A percentile compares a stretch with the other conserved stretches of the same genome.
phyloP scores from a whole-genome alignment of 352 stramenopile species.

The Pseudoperonospora humuli region DNA sequence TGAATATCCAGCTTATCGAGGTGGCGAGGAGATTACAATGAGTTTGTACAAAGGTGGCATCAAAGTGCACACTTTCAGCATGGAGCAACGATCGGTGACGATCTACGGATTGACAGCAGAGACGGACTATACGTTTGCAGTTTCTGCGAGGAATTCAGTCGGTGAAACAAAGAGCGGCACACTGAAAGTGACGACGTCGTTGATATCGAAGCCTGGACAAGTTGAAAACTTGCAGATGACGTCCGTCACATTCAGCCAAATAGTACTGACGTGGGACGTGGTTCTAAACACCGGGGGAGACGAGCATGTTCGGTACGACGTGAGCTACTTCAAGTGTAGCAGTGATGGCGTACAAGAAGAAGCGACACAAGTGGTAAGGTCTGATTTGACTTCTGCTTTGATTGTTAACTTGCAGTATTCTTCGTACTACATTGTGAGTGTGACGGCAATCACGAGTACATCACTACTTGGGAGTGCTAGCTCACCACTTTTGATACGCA shows the following conservation, averaged over 20 bases:
- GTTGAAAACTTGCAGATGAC: constrained; percentile 19
- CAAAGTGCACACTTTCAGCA: constrained; percentile 17
- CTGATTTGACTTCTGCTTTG: constrained; percentile 4
- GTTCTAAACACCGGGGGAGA: constrained; percentile 44
- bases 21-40: constrained; percentile 31
- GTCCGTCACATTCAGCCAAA: constrained; percentile 26
- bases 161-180: constrained; percentile 20
- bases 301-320: constrained; percentile 26
- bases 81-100: constrained; percentile 10
- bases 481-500: constrained; percentile 17
- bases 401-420: constrained; percentile 25
- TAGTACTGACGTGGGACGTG: constrained; percentile 30
- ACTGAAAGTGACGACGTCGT: constrained; percentile 21
- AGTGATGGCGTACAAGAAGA: constrained; percentile 7
- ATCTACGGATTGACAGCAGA: constrained; percentile 29
- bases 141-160: constrained; percentile 29
- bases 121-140: constrained; percentile 34
- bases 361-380: not conserved
- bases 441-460: constrained; percentile 28
- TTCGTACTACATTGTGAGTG: constrained; percentile 30
- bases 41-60: constrained; percentile 21
- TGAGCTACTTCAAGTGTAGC: constrained; percentile 33
- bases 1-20: constrained; percentile 24
- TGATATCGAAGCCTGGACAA: constrained; percentile 30
- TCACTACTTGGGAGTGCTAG: constrained; percentile 23